Percentiles rank a stretch among this genome's conserved stretches.
Evolutionary conservation across 768 basidiomycete genomes (phyloP).

Genomic region (Hygrophorus pudorinus): DNA sequence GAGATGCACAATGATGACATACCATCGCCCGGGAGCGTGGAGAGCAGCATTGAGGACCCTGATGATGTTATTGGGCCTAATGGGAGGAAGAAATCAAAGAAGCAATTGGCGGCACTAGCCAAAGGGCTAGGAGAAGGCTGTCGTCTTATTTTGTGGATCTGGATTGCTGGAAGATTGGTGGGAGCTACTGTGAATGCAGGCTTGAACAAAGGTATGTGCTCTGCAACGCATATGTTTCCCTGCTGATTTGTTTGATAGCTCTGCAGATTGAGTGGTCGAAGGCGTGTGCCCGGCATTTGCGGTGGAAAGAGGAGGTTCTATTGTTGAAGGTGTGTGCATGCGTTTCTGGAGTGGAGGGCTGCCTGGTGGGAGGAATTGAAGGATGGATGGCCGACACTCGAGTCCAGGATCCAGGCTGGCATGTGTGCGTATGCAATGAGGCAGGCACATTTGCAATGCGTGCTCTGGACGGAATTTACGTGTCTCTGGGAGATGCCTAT

Average conservation of each 20-base stretch:
- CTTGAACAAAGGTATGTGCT: constrained; percentile 3
- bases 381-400: neutral
- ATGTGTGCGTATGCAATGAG: constrained; percentile 4
- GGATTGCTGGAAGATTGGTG: neutral
- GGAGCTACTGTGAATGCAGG: neutral
- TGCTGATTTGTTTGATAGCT: too few species aligned
- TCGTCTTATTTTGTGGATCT: constrained; percentile 6
- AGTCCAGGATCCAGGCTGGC: neutral
- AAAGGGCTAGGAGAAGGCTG: too few species aligned
- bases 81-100: neutral
- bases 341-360: constrained; percentile 2
- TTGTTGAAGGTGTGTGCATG: constrained; percentile 3
- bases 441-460: neutral
- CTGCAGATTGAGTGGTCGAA: too few species aligned
- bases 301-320: constrained; percentile 5
- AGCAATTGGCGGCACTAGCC: neutral
- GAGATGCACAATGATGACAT: constrained; percentile 12
- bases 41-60: neutral
- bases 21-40: neutral
- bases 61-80: neutral
- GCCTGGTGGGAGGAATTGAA: constrained; percentile 3
- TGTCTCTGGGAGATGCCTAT: constrained; percentile 4
- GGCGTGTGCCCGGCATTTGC: neutral
- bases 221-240: too few species aligned
- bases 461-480: constrained; percentile 1